These are phyloP conservation scores for Colletotrichum chlorophyti DNA, from an alignment of 2,329 filamentous ascomycete genomes.

Conservation along the genomic window DNA sequence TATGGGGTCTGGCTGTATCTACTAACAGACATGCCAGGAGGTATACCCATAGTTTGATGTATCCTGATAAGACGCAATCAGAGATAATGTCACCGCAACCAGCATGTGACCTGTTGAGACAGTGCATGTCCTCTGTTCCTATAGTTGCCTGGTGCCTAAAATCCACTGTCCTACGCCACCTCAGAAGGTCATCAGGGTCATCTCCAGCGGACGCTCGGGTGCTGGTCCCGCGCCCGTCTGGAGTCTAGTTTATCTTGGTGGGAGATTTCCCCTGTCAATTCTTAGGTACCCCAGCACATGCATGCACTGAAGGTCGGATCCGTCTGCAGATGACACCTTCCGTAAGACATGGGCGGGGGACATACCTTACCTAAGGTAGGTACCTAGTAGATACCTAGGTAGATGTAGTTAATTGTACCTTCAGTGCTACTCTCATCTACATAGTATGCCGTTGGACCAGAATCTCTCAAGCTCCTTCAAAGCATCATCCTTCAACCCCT, in stretches of 20 bases:
- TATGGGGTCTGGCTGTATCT: accelerated
- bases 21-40: neutral
- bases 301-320: slow-evolving; percentile 27
- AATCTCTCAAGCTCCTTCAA: slow-evolving; percentile 12
- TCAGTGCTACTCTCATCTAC: no score
- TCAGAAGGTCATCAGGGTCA: neutral
- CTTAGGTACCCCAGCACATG: slow-evolving; percentile 18
- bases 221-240: neutral
- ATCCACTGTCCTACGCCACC: slow-evolving; percentile 17
- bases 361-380: slow-evolving; percentile 2
- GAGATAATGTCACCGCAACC: slow-evolving; percentile 14
- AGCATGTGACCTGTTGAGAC: slow-evolving; percentile 24
- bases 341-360: slow-evolving; percentile 23
- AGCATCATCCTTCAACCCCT: slow-evolving; percentile 3
- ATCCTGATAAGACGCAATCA: slow-evolving; percentile 16
- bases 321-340: slow-evolving; percentile 30
- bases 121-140: slow-evolving; percentile 17
- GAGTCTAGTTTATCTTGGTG: neutral
- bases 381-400: no score
- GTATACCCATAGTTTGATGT: neutral
- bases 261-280: slow-evolving; percentile 14
- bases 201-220: slow-evolving; percentile 22
- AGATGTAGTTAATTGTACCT: no score
- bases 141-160: slow-evolving; percentile 10
- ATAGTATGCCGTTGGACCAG: no score